These are phyloP conservation scores for Cordyceps militaris DNA, from an alignment of 2,329 filamentous ascomycete species.

Conservation along the genomic window DNA sequence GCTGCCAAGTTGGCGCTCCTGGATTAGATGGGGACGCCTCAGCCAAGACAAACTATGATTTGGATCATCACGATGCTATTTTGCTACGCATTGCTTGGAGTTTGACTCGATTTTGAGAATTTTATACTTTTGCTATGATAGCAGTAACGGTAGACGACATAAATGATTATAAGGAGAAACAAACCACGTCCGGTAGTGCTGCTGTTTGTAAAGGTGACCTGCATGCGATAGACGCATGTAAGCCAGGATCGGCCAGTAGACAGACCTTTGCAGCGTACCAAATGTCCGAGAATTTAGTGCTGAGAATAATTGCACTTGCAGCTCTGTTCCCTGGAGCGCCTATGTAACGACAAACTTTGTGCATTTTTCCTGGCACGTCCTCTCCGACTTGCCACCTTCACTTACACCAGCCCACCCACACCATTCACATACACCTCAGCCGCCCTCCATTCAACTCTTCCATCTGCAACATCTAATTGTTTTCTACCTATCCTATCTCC, in stretches of 20 bases:
- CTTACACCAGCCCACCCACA: neutral
- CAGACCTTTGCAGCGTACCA: no score
- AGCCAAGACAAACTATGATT: no score
- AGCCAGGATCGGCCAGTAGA: neutral
- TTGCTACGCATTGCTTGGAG: neutral
- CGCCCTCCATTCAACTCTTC: neutral
- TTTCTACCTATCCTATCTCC: neutral
- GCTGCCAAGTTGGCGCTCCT: no score
- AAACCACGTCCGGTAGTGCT: neutral
- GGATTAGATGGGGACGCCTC: neutral
- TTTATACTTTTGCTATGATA: neutral
- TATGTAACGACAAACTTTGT: no score
- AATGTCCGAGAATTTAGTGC: neutral
- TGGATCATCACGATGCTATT: neutral
- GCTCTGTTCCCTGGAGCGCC: no score
- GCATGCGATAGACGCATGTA: neutral
- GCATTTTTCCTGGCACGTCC: no score
- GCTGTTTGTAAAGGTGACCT: neutral
- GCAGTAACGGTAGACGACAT: neutral
- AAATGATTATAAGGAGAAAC: neutral
- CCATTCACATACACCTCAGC: no score
- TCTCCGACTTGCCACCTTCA: neutral
- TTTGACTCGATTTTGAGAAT: neutral
- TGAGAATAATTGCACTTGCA: no score
- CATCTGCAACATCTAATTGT: neutral